These are phyloP conservation scores for Citropsis articulata DNA, from an alignment of 345 rosid species.

Conservation along the genomic window DNA sequence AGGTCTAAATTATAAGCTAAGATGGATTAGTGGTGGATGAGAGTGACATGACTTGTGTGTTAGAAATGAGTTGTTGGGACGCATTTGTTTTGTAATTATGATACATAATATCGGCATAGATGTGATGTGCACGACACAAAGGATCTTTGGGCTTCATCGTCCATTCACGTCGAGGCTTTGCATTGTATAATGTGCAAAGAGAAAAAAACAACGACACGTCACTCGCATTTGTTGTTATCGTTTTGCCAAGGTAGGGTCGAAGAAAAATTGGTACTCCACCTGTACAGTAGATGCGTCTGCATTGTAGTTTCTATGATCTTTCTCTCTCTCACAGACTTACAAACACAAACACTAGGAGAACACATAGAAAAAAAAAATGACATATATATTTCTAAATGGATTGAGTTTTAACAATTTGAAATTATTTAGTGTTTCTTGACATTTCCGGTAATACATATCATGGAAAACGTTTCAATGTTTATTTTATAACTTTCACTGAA, in stretches of 20 bases:
- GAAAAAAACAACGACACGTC: not conserved
- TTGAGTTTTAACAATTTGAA: too few relatives aligned
- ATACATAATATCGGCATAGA: not conserved
- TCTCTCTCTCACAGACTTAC: not conserved
- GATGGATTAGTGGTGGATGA: not conserved
- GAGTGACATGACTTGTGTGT: not conserved
- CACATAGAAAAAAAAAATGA: too few relatives aligned
- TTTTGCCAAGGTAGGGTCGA: not conserved
- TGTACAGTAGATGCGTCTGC: not conserved
- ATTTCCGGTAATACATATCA: too few relatives aligned
- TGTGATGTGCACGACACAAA: not conserved
- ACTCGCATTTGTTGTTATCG: slow-evolving; percentile 3
- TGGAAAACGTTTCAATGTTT: too few relatives aligned
- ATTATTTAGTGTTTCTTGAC: too few relatives aligned
- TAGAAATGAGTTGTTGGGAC: slow-evolving; percentile 1
- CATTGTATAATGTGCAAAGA: not conserved
- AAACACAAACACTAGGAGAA: not conserved
- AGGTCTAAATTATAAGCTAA: not conserved
- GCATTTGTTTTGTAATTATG: not conserved
- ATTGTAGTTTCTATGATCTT: not conserved
- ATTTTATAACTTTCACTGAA: too few relatives aligned
- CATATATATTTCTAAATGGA: too few relatives aligned
- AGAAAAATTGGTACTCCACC: not conserved
- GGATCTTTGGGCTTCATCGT: not conserved
- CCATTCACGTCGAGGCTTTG: slow-evolving; percentile 1